Evolutionary conservation across 2,329 filamentous ascomycete genomes (phyloP), one percentile per base, ranked within the genome.

Genomic region (Orbilia brochopaga): DNA sequence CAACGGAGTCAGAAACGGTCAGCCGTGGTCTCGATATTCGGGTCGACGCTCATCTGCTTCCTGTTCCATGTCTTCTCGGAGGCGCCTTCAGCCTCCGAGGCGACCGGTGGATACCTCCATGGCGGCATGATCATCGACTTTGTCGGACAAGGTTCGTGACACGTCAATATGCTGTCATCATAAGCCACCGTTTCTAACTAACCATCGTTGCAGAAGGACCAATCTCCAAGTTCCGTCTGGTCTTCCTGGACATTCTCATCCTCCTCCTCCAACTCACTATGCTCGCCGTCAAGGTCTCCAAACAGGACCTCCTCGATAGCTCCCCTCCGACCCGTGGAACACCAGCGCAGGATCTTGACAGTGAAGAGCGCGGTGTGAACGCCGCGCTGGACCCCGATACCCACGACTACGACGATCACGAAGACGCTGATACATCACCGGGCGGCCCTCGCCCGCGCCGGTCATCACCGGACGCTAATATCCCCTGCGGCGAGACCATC

Each of bases 101-200:
- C 84, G 40, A 83, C 85, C 69, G 81, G 86, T 58, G 87, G 87
- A 23, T 89, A 89, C 76, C 82, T 88, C 23, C 87, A 89, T 73
- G 87, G 87, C 23, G 87, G 87, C 35, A 81, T 89, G 56, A 81
- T 89, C 23, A 83, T 89, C 75, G 87, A 90, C 76, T 87, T 90
- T 74, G 82, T 90, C 74, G 87, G 87, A 13, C 87, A 90, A 78
- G 84, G 76, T 76, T 55, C 32, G 73, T 62, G 51, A 24, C 17
- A 30, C 11, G 30, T 8, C 58, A 48, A 35, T 44, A 46, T n/a
- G n/a, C 59, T 48, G 3, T 51, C 19, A 40, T 66, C 32, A 64
- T 52, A 62, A 51, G 27, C 21, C 30, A 57, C n/a, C 30, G 27
- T 37, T 6, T 13, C 13, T 23, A 10, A 23, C 37, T 42, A 37